Base-by-base conservation (phyloP, 1,284 basidiomycete species). In the Apiotrichum gracile region DNA sequence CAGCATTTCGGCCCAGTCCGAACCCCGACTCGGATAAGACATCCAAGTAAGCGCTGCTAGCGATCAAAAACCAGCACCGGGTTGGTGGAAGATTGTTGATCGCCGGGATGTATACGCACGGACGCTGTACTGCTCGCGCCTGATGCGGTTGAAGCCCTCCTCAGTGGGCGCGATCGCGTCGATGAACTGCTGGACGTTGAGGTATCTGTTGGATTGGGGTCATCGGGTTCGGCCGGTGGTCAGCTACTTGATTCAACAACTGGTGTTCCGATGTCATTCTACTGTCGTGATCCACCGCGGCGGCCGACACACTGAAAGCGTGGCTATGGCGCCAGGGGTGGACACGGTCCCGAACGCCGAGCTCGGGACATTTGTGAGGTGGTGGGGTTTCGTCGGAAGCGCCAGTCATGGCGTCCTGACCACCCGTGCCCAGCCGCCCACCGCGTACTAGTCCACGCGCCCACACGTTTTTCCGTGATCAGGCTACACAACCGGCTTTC, bases 161-260 rank as follows among this genome's bases (percentile, higher is more conserved):
- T 83, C 83, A 52, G 82, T 81, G 4, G 91, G 90, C 34, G 87
- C 90, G 71, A 96, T 92, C 49, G 92, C 91, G 71, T 89, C 88
- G 68, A 96, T 85, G 73, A 97, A 97, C 66, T 85, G 85, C 38
- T 89, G 84, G 34, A 80, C 78, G 73, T 87, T 87, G 50, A 97
- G 79, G 74, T 82, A 93, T 74, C 91, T 78, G 52, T 24, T 85
- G 33, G 27, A 33, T 41, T 43, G 51, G 26, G n/a, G 43, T 21
- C 40, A 45, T 44, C 34, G 38, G 49, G 38, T 19, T 22, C 39
- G 31, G 5, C 33, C 34, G 24, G 24, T 25, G 26, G 41, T 43
- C 26, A 29, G 41, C 41, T 24, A 3, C 29, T 31, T n/a, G n/a
- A n/a, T n/a, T n/a, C n/a, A n/a, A n/a, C n/a, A n/a, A n/a, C n/a